Percentiles rank a stretch among this genome's conserved stretches.
phyloP scores from a whole-genome alignment of 179 eudicot genomes.

The Silene coronaria region DNA sequence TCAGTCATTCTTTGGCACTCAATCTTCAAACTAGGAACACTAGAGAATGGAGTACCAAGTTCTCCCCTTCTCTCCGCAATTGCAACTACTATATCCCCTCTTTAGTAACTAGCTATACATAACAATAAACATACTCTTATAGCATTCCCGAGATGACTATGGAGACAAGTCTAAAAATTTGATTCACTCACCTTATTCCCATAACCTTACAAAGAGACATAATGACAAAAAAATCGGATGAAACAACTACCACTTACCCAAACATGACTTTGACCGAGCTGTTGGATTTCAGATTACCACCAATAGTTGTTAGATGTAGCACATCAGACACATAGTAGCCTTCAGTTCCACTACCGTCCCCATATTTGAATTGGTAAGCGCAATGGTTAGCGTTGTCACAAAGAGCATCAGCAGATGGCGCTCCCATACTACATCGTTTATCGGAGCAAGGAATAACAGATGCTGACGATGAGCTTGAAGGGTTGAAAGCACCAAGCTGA shows the following conservation, averaged over 20 bases:
- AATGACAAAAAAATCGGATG: not conserved
- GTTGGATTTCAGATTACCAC: slow-evolving; percentile 44
- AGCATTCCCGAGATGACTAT: not conserved
- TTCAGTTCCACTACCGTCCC: slow-evolving; percentile 94
- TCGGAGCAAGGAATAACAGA: slow-evolving; percentile 59
- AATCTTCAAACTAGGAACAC: too few relatives aligned
- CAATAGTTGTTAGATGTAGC: slow-evolving; percentile 57
- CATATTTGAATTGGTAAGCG: slow-evolving; percentile 80
- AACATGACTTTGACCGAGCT: slow-evolving; percentile 61
- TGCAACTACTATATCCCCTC: too few relatives aligned
- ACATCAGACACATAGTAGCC: slow-evolving; percentile 69
- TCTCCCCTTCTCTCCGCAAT: too few relatives aligned
- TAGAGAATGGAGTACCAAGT: too few relatives aligned
- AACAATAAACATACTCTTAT: not conserved
- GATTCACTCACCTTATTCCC: not conserved
- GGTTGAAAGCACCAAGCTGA: slow-evolving; percentile 59
- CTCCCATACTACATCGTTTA: slow-evolving; percentile 55
- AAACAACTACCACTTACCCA: slow-evolving; percentile 46
- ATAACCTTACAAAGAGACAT: not conserved
- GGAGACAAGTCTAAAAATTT: not conserved
- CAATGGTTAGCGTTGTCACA: slow-evolving; percentile 63
- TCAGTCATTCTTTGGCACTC: too few relatives aligned
- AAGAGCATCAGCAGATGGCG: slow-evolving; percentile 58
- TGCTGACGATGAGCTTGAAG: slow-evolving; percentile 65
- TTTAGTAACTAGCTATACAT: slow-evolving; percentile 38